Evolutionary conservation across 352 stramenopile species (phyloP).

Genomic region (Globisporangium nagaii): DNA sequence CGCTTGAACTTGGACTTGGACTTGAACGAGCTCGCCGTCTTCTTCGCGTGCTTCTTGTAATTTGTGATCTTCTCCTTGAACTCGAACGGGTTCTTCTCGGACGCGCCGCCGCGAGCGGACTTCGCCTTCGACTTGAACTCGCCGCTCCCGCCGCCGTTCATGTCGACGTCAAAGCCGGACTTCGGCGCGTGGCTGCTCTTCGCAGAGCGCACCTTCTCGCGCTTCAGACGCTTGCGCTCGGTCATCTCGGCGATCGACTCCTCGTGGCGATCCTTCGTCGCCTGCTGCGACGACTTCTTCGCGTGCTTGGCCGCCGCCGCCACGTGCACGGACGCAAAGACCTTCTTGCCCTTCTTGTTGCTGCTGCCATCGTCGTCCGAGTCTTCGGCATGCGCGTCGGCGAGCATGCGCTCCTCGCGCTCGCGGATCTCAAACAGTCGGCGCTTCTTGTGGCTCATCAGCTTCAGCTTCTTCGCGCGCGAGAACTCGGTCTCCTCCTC

Average conservation of each 20-base stretch:
- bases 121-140: constrained; percentile 29
- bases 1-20: constrained; percentile 87
- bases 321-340: constrained; percentile 80
- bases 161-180: constrained; percentile 71
- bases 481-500: constrained; percentile 36
- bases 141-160: constrained; percentile 24
- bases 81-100: constrained; percentile 62
- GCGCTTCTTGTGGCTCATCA: constrained; percentile 87
- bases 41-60: constrained; percentile 88
- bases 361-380: constrained; percentile 23
- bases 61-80: constrained; percentile 91
- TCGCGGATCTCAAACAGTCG: constrained; percentile 80
- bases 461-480: constrained; percentile 72
- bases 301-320: constrained; percentile 70
- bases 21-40: constrained; percentile 85
- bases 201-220: constrained; percentile 55
- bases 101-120: constrained; percentile 24
- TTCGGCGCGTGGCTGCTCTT: constrained; percentile 46
- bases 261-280: constrained; percentile 49
- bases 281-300: constrained; percentile 68
- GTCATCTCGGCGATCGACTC: constrained; percentile 79
- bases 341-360: constrained; percentile 45
- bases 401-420: constrained; percentile 74
- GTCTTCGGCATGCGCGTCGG: constrained; percentile 41
- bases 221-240: constrained; percentile 75